phyloP scores from a whole-genome alignment of 2,329 filamentous ascomycete species.

The Apiospora sp. region DNA sequence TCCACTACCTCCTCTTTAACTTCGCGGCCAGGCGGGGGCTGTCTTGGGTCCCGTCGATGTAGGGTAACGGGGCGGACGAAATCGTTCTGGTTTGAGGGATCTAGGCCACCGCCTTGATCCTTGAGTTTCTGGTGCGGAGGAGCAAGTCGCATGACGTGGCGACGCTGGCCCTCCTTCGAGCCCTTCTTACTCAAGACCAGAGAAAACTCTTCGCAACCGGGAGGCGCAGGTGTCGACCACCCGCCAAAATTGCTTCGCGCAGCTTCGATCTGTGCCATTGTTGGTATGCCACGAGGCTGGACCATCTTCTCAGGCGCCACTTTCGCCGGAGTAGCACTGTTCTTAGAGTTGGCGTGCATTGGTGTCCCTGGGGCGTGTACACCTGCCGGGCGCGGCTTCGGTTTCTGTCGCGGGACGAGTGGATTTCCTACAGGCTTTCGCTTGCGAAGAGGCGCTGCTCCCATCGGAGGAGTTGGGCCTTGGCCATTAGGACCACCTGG shows the following conservation, averaged over 20 bases:
- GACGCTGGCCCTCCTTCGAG: conserved; percentile 79
- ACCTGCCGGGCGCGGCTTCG: conserved; percentile 45
- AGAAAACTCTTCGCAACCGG: conserved; percentile 60
- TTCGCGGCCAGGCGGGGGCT: conserved; percentile 68
- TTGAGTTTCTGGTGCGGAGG: conserved; percentile 60
- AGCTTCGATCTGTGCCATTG: conserved; percentile 47
- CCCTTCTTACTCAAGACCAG: conserved; percentile 85
- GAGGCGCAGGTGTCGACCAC: conserved; percentile 63
- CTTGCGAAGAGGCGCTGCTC: conserved; percentile 49
- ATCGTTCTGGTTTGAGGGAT: conserved; percentile 74
- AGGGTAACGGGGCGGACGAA: conserved; percentile 90
- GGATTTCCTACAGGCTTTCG: conserved; percentile 62
- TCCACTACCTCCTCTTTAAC: conserved; percentile 65
- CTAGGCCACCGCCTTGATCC: conserved; percentile 62
- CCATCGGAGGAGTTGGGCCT: conserved; percentile 54
- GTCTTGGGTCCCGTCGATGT: conserved; percentile 86
- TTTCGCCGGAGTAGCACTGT: conserved; percentile 30
- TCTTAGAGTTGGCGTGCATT: conserved; percentile 37
- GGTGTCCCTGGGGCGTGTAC: conserved; percentile 34
- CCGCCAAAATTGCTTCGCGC: conserved; percentile 59
- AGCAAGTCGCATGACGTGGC: conserved; percentile 84
- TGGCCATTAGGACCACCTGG: conserved; percentile 54
- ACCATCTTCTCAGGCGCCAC: conserved; percentile 33
- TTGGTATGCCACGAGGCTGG: conserved; percentile 35
- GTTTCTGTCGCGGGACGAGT: conserved; percentile 68